Evolutionary conservation across 1,284 basidiomycete species (phyloP), one percentile per base, ranked within the genome.

Genomic region (Xanthoconium separans): DNA sequence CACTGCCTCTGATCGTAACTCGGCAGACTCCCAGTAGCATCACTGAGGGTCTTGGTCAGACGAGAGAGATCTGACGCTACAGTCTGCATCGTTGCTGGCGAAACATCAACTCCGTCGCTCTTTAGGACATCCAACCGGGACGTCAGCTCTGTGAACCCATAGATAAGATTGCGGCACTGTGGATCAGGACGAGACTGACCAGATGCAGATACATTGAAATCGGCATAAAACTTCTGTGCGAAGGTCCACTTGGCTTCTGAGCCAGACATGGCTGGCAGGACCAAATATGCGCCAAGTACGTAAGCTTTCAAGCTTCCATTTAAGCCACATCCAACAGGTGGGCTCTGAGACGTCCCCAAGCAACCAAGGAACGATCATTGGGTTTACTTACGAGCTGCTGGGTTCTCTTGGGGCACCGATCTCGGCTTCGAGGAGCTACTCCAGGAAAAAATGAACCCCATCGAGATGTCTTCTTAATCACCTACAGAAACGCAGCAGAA

Each of bases 1-100:
- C 79, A 88, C 60, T 83, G 83, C 55, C 84, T 77, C 63, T 88
- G 88, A 68, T 91, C 89, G 65, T 89, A 91, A 40, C 79, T 73
- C 6, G 90, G 87, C 39, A 93, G 71, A 53, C 77, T 81, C 4
- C 77, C 75, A 8, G 80, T 81, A 7, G 83, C 85, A 62, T 83
- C 85, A 2, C 77, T 74, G 18, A 91, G 75, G 20, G 73, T 75
- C 61, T 84, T 88, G 39, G 80, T 75, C 46, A 89, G 68, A 56
- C 77, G 78, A 6, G 81, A 77, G 30, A 83, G 65, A 44, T 78
- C 76, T 20, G 69, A 57, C 6, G 77, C 68, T 20, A 82, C 53
- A 22, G 64, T 65, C 46, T 77, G 73, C 10, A 82, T 44, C n/a
- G 53, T 54, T 22, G 69, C 70, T 20, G 54, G 33, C 34, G 58